A percentile compares a stretch with the other conserved stretches of the same genome.
These are phyloP conservation scores for Ustilago sp. DNA, from an alignment of 1,284 basidiomycete species.

Conservation along the genomic window DNA sequence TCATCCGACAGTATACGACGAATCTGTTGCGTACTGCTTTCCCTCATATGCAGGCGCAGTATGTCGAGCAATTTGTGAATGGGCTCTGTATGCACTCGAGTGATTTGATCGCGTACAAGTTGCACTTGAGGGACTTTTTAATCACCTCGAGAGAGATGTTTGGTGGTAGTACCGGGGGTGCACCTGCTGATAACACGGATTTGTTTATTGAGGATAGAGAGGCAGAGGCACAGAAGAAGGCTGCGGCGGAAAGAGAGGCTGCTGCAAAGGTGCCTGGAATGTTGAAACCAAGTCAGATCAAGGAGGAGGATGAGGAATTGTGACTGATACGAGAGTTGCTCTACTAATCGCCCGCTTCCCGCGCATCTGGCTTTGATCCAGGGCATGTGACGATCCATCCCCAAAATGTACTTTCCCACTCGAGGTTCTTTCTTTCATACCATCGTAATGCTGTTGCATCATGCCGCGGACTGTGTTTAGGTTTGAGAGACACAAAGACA, in stretches of 20 bases:
- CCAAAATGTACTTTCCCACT: conserved; percentile 25
- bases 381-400: conserved; percentile 3
- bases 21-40: conserved; percentile 74
- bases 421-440: conserved; percentile 19
- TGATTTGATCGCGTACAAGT: conserved; percentile 82
- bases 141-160: conserved; percentile 73
- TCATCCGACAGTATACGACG: conserved; percentile 87
- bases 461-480: neutral
- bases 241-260: conserved; percentile 83
- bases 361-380: neutral
- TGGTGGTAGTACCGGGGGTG: conserved; percentile 70
- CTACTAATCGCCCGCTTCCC: conserved; percentile 14
- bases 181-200: conserved; percentile 79
- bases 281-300: conserved; percentile 80
- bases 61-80: conserved; percentile 73
- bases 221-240: conserved; percentile 78
- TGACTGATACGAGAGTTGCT: conserved; percentile 65
- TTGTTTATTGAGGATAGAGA: conserved; percentile 96
- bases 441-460: conserved; percentile 1
- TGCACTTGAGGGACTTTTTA: conserved; percentile 82
- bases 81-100: conserved; percentile 85
- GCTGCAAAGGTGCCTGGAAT: conserved; percentile 97
- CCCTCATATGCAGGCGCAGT: conserved; percentile 69
- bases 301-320: conserved; percentile 62
- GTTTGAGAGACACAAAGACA: too few species aligned